Evolutionary conservation across 768 basidiomycete genomes (phyloP).

Genomic region (Boletus rubropictus): DNA sequence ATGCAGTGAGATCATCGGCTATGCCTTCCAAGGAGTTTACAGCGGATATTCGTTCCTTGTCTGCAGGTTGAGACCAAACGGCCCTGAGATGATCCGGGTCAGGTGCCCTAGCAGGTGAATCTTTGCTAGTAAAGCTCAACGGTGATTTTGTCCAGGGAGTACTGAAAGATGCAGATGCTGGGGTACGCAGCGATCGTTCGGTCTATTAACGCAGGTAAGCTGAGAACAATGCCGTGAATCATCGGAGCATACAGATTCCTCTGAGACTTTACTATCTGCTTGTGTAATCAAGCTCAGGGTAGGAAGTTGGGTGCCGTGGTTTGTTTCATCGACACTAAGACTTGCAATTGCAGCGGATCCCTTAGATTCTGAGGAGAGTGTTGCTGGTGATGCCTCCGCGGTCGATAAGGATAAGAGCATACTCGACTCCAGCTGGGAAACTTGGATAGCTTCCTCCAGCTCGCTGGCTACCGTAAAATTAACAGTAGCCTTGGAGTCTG

Average conservation of each 20-base stretch:
- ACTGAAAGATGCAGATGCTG: conserved; percentile 35
- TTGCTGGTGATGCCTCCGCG: conserved; percentile 9
- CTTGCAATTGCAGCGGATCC: conserved; percentile 6
- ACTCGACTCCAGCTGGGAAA: conserved; percentile 14
- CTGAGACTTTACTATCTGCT: conserved; percentile 46
- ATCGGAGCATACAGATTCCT: conserved; percentile 45
- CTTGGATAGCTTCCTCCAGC: conserved; percentile 39
- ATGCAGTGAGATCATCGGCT: conserved; percentile 70
- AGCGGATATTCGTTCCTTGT: conserved; percentile 57
- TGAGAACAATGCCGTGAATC: background rate
- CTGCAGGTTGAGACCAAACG: conserved; percentile 76
- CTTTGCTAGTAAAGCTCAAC: conserved; percentile 54
- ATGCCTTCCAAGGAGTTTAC: conserved; percentile 83
- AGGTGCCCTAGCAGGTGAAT: conserved; percentile 60
- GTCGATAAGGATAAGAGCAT: conserved; percentile 25
- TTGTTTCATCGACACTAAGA: conserved; percentile 8
- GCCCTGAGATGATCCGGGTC: conserved; percentile 84
- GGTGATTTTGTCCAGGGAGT: conserved; percentile 50
- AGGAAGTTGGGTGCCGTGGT: conserved; percentile 11
- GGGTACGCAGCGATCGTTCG: conserved; percentile 44
- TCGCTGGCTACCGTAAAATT: conserved; percentile 80
- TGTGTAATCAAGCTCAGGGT: conserved; percentile 22
- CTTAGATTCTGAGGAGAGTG: conserved; percentile 3
- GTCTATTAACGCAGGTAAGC: conserved; percentile 27
- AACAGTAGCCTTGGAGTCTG: conserved; percentile 46